phyloP scores from a whole-genome alignment of 176 grass and related monocot species.

The Aegilops speltoides region DNA sequence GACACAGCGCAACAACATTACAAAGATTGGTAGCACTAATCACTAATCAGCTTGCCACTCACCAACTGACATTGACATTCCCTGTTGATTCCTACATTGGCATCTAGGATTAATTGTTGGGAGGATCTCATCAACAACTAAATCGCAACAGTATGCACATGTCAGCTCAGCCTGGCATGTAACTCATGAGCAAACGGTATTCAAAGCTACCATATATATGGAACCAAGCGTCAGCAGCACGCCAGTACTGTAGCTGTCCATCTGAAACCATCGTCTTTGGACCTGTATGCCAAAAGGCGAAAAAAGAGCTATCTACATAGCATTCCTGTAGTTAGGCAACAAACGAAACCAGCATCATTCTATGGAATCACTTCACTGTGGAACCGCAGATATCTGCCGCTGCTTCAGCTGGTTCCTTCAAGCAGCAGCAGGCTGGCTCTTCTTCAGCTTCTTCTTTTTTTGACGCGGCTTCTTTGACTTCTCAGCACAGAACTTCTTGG shows the following conservation, averaged over 20 bases:
- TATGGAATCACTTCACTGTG: constrained; percentile 28
- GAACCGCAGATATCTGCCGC: background rate
- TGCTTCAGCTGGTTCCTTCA: constrained; percentile 13
- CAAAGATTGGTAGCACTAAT: no score
- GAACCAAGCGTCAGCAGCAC: background rate
- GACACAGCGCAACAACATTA: no score
- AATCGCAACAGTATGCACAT: no score
- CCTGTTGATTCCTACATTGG: no score
- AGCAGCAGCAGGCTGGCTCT: constrained; percentile 29
- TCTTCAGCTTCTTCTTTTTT: constrained; percentile 22
- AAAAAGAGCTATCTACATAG: constrained; percentile 11
- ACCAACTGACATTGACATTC: no score
- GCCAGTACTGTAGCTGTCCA: constrained; percentile 8
- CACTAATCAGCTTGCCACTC: no score
- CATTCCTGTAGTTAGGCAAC: constrained; percentile 32
- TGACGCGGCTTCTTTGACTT: constrained; percentile 38
- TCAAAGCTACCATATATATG: background rate
- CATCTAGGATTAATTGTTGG: no score
- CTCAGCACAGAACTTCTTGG: constrained; percentile 53
- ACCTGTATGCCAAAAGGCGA: background rate
- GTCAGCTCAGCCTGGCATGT: no score
- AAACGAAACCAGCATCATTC: constrained; percentile 31
- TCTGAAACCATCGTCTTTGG: background rate
- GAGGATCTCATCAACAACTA: no score
- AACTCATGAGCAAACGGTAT: no score